Evolutionary conservation across 116 monocot species (phyloP), one percentile per base, ranked within the genome.

Genomic region (Cymodocea nodosa): DNA sequence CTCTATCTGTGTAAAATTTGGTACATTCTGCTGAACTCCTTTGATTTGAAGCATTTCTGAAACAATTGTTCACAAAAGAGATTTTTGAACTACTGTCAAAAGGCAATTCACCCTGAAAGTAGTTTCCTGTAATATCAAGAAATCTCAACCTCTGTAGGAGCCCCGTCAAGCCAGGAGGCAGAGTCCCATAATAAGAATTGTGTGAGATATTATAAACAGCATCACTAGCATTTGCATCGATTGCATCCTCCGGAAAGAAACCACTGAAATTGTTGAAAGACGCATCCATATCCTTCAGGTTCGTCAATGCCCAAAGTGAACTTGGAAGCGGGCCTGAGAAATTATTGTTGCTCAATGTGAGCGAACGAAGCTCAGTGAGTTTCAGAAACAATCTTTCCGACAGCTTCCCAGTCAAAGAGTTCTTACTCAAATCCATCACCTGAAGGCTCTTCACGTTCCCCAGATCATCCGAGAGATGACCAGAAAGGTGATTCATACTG

Each of bases 251-350:
- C 6, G 92, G 85, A 4, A 87, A 59, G 5, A 2, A 52, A 3
- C 89, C 93, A 0, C 73, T 84, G 65, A 94, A 56, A 52, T 79
- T 84, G 62, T 84, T 89, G 19, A 63, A 49, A 10, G 94, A 86
- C 11, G 84, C 60, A 54, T 93, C 93, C 13, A 84, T 30, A 50
- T 78, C 23, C 40, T n/a, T 52, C 8, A 89, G 35, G 35, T 63
- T 57, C 34, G 68, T 9, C 25, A 78, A 39, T 4, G 71, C 66
- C 73, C 79, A 82, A 4, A 89, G 19, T 1, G 73, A 68, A 40
- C 36, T 69, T 5, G 82, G 84, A 15, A 89, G 15, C 4, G 54
- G 50, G 5, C 70, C 79, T 4, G 77, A 73, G 67, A 87, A 78
- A 16, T 50, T 72, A 39, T 84, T 84, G 34, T 60, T 35, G 17